These are phyloP conservation scores for Gelatoporia subvermispora DNA, from an alignment of 768 basidiomycete genomes.

Conservation along the genomic window DNA sequence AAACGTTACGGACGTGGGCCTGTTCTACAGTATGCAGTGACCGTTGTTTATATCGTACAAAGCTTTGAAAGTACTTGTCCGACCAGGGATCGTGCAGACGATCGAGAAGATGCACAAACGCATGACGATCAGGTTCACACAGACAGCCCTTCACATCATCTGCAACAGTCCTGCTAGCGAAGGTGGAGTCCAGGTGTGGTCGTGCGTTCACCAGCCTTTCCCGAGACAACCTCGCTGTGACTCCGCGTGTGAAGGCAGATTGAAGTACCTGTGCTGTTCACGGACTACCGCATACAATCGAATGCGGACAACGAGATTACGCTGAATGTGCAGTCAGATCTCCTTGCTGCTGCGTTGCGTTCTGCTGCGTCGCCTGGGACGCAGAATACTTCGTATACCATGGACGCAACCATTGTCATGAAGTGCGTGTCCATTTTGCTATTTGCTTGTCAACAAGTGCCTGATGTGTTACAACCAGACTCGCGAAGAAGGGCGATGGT, in stretches of 20 bases:
- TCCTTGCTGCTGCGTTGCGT: slow-evolving; percentile 68
- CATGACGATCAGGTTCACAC: slow-evolving; percentile 77
- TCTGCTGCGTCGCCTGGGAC: slow-evolving; percentile 32
- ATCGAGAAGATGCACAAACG: slow-evolving; percentile 81
- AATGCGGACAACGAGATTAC: slow-evolving; percentile 81
- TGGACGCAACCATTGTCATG: slow-evolving; percentile 65
- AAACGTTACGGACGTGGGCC: slow-evolving; percentile 50
- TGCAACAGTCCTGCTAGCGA: slow-evolving; percentile 78
- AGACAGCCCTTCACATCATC: slow-evolving; percentile 73
- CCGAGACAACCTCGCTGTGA: slow-evolving; percentile 15
- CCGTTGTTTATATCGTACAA: not conserved
- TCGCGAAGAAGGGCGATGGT: slow-evolving; percentile 81
- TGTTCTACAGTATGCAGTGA: slow-evolving; percentile 30
- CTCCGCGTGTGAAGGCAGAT: slow-evolving; percentile 40
- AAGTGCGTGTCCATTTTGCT: slow-evolving; percentile 31
- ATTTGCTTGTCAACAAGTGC: too few relatives aligned
- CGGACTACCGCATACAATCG: slow-evolving; percentile 80
- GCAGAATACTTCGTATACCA: slow-evolving; percentile 31
- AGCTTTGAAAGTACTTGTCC: not conserved
- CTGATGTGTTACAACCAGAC: slow-evolving; percentile 16
- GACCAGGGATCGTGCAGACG: slow-evolving; percentile 69
- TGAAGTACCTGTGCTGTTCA: slow-evolving; percentile 65
- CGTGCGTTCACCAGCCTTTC: slow-evolving; percentile 39
- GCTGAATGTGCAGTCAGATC: slow-evolving; percentile 65
- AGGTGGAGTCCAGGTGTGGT: slow-evolving; percentile 87